Evolutionary conservation across 2,329 filamentous ascomycete species (phyloP), one percentile per base, ranked within the genome.

Genomic region (Calonectria multiphialidica): DNA sequence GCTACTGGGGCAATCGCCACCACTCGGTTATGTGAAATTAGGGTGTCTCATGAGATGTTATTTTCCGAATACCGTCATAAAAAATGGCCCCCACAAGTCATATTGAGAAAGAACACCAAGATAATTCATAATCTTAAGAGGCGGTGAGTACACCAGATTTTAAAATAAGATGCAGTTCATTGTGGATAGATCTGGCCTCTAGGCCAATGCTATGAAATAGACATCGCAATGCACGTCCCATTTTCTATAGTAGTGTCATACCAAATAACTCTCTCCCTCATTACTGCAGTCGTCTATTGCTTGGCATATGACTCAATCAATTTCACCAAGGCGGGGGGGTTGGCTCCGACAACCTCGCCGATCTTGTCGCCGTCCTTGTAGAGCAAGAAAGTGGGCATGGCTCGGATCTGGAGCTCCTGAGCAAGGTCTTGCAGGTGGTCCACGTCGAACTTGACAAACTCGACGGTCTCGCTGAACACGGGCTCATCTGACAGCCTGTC

Each of bases 401-500:
- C 95, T 79, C 94, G 92, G 83, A 98, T 90, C 75, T 91, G 91
- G 75, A 97, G 91, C 82, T 97, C 91, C 80, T 93, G 89, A 37
- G 94, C 92, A 62, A 98, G 89, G 1, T 94, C 92, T 77, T 92
- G 87, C 47, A 96, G 87, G 76, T 95, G 88, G 84, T 98, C 96
- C 79, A 98, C 95, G 84, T 98, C 95, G 82, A 98, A 88, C 90
- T 98, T 97, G 90, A 92, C 92, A 86, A 98, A 98, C 84, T 90
- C 88, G 77, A 93, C 83, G 76, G 89, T 84, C 86, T 90, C 90
- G 71, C 85, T 82, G 47, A 91, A 84, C 44, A 86, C 82, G 50
- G 93, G 83, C 53, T 80, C 69, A 50, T 81, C 73, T 21, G 80
- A 80, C 21, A 77, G 68, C 49, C 81, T 82, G 23, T 0, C 12